Base-by-base conservation (phyloP, 805 yeast genomes). In the Candida arabinofermentans region DNA sequence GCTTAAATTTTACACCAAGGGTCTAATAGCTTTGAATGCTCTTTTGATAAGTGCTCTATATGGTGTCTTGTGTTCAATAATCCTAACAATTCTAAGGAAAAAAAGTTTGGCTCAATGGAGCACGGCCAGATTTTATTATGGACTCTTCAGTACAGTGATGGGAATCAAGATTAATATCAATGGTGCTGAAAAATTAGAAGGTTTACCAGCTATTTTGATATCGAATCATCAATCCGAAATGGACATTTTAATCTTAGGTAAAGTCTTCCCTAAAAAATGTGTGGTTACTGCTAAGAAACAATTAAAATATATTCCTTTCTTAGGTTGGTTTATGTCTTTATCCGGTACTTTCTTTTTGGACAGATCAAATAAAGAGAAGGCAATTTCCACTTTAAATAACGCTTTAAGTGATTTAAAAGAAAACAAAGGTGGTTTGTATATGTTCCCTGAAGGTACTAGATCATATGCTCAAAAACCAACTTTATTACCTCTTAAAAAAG, bases 391-490 rank as follows among this genome's bases (percentile, higher is more conserved):
- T 8, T 75, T 93, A 59, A 81, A 81, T 40, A 62, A 65, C 12
- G 96, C 97, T 4, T 72, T 87, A 40, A 62, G 65, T 9, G 70
- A 70, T 21, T 71, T 93, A 61, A 81, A 80, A 58, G 57, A 61
- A 4, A 70, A 80, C 37, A 78, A 80, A 57, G 81, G 90, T 53
- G 86, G 84, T 13, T 72, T 93, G 19, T 93, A 83, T 74, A 79
- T 93, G 67, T 93, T 90, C 72, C 96, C 98, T 21, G 99, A 93
- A 65, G 99, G 99, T 22, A 93, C 99, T 2, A 78, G 99, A 64
- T 88, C 97, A 0, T 85, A 83, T 49, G 66, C 84, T 9, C 65
- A 76, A 19, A 72, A 72, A 27, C 82, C 95, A 38, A 79, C 72
- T 3, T 66, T 93, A 60, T 72, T 88, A 37, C 95, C 96, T 1